Conservation (phyloP, 768 basidiomycete species). For the Leccinum uliginosum region DNA sequence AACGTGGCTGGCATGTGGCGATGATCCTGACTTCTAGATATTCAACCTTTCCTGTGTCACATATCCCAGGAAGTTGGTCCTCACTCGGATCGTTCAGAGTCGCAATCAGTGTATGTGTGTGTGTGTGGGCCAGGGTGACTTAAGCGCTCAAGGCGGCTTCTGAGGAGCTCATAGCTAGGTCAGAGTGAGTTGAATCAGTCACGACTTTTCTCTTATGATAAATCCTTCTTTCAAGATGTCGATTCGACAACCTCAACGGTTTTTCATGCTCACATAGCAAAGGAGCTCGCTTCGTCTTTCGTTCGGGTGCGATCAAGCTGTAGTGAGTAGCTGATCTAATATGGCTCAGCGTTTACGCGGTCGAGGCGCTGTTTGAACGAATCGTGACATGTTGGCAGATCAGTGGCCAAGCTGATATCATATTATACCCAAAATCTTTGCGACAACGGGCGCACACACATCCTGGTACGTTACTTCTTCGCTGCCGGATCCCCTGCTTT, state of each 20-base stretch:
- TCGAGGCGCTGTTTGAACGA: conserved; percentile 44
- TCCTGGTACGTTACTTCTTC: conserved; percentile 11
- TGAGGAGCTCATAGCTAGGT: conserved; percentile 27
- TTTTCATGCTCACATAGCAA: conserved; percentile 48
- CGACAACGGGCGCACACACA: conserved; percentile 2
- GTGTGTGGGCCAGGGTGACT: conserved; percentile 37
- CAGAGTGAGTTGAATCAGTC: conserved; percentile 31
- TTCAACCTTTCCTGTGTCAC: background rate
- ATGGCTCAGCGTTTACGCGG: conserved; percentile 3
- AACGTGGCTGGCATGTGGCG: conserved; percentile 42
- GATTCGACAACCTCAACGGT: conserved; percentile 30
- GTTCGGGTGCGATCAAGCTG: conserved; percentile 42
- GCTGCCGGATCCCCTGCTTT: conserved; percentile 1
- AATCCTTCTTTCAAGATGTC: conserved; percentile 8
- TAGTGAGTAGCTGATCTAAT: conserved; percentile 28
- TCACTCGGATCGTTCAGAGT: conserved; percentile 50
- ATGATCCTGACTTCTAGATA: background rate
- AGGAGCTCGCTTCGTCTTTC: conserved; percentile 45
- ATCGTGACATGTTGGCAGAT: conserved; percentile 53
- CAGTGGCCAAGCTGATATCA: conserved; percentile 30
- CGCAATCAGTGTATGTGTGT: conserved; percentile 45
- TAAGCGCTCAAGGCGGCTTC: conserved; percentile 37
- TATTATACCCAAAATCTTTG: conserved; percentile 19
- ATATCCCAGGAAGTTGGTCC: conserved; percentile 36
- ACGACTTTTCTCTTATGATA: background rate